Evolutionary conservation across 495 filamentous ascomycete species (phyloP), one percentile per base, ranked within the genome.

Genomic region (Hypoxylon fuscum): DNA sequence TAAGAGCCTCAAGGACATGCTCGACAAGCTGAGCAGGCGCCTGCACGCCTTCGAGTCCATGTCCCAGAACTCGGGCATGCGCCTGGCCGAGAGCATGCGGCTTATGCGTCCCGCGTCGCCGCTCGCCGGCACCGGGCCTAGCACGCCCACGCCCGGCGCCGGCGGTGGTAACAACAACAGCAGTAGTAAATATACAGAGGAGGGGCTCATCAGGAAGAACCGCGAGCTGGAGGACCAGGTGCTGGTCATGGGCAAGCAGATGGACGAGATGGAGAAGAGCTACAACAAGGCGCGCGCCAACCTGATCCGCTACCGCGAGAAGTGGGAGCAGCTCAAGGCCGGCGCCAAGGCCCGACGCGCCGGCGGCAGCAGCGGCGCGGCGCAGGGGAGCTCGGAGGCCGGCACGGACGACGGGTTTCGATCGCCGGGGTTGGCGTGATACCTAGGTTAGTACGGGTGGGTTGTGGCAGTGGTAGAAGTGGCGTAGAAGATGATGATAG

Each of bases 41-140:
- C 80, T 97, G 10, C 86, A 91, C 57, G 88, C 90, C 62, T 97
- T 94, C 78, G 92, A 97, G 73, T 85, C 89, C 47, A 88, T 88
- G 66, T 87, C 90, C 1, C 93, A 96, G 71, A 89, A 85, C 45
- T 91, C 87, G 6, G 89, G 86, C 15, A 83, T 92, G 75, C 91
- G 89, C 1, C 78, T 97, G 6, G 88, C 90, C 22, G 89, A 94
- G 71, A 93, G 89, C 64, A 81, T 96, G 59, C 83, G 90, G 43
- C 80, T 88, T 14, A 87, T 88, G 71, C 81, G 85, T 27, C 77
- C 74, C 17, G 71, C 63, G 34, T 81, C 68, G 64, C 78, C 65
- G 47, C 71, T 66, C 34, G 71, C 72, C 0, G 64, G 68, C 3
- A 73, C 67, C 51, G 63, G 55, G 59, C 71, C 2, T 77, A 79